Base-by-base conservation (phyloP, 1,284 basidiomycete genomes). In the Cutaneotrichosporon cyanovorans region DNA sequence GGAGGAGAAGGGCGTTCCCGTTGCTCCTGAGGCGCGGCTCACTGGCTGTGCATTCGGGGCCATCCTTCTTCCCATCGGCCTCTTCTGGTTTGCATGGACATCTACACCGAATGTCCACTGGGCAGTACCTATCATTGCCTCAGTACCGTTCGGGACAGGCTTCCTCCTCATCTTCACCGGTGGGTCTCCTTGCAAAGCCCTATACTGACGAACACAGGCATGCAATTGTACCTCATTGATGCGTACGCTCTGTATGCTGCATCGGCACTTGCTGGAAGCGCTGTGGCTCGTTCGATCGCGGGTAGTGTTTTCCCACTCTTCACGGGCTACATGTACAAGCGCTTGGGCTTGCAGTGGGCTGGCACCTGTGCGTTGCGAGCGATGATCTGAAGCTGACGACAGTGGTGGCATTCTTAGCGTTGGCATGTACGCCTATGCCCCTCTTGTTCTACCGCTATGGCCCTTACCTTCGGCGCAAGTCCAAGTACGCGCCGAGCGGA, bases 201-300 rank as follows among this genome's bases (percentile, higher is more conserved):
- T 28, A 7, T 12, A 28, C 25, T 28, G 25, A 28, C 25, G 25
- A n/a, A n/a, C n/a, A 12, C 25, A 28, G 25, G 25, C 7, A 55
- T 66, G 35, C 58, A 54, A 28, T 58, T 54, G 31, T 85, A 84
- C 69, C 71, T 83, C 45, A 81, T 84, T 76, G 81, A 82, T 55
- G 71, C 77, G 2, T 83, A 82, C 62, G 72, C 57, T 5, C 53
- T 65, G 5, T 65, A 80, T 57, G 81, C 80, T 48, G 82, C 83
- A 0, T 79, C 77, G 46, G 82, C 82, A 3, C 74, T 84, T 28
- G 82, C 84, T 0, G 78, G 83, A 28, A 83, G 82, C 19, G 79
- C 84, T 21, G 78, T 87, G 21, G 63, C 82, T 32, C 78, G 84
- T 34, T 81, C 79, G 3, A 65, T 78, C 3, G 76, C 82, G 43